Percentiles rank a stretch among this genome's conserved stretches.
These are phyloP conservation scores for Microstegium vimineum DNA, from an alignment of 176 grass and related monocot species.

Conservation along the genomic window DNA sequence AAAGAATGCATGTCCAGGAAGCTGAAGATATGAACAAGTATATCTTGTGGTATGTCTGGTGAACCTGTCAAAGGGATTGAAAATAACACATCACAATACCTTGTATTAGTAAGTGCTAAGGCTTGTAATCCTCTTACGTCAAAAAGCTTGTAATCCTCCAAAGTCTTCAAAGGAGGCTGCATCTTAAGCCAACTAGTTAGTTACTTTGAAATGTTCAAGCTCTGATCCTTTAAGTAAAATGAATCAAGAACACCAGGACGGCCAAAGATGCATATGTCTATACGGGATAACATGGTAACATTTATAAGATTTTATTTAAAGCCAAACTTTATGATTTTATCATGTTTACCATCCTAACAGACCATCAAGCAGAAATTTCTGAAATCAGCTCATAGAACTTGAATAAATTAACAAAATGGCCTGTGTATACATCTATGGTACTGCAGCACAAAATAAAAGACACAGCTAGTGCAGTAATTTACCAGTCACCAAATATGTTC, in stretches of 20 bases:
- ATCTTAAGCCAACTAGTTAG: neutral
- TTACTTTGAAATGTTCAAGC: constrained; percentile 3
- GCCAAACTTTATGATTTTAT: neutral
- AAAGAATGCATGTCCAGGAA: constrained; percentile 80
- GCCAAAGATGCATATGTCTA: neutral
- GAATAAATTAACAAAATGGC: neutral
- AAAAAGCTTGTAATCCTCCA: neutral
- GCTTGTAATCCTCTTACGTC: no score
- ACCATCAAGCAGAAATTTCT: neutral
- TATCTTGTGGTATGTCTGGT: constrained; percentile 54
- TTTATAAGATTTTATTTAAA: neutral
- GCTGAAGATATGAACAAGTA: constrained; percentile 77
- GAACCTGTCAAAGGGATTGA: constrained; percentile 39
- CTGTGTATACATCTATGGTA: neutral
- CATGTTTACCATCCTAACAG: constrained; percentile 7
- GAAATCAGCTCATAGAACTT: neutral
- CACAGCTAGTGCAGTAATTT: neutral
- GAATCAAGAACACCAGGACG: neutral
- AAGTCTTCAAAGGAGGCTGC: constrained; percentile 12
- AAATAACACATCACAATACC: constrained; percentile 14
- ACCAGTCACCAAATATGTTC: neutral
- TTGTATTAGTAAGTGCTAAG: neutral
- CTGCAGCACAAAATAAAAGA: neutral
- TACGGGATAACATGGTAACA: neutral
- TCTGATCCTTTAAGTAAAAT: neutral